Evolutionary conservation across 2,329 filamentous ascomycete genomes (phyloP).

Genomic region (Penicillium janthinellum): DNA sequence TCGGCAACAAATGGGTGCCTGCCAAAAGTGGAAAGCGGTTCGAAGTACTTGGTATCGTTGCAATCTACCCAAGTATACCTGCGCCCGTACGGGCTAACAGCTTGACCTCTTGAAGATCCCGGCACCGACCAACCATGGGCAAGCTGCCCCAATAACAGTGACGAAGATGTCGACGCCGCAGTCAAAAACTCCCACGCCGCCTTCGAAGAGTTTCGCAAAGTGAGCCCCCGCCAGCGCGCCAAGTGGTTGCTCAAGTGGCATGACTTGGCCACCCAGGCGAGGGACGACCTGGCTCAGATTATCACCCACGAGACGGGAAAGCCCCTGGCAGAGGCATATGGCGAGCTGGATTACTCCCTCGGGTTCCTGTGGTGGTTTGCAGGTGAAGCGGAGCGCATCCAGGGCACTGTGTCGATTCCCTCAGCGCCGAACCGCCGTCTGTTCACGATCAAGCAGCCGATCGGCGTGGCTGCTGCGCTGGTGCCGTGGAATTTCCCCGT

Average conservation of each 20-base stretch:
- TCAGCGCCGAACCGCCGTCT: conserved; percentile 64
- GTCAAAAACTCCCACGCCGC: conserved; percentile 62
- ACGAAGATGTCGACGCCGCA: conserved; percentile 63
- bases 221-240: conserved; percentile 62
- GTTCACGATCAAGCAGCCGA: conserved; percentile 73
- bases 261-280: conserved; percentile 62
- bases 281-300: conserved; percentile 64
- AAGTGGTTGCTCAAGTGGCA: conserved; percentile 68
- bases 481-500: conserved; percentile 75
- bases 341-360: conserved; percentile 59
- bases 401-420: conserved; percentile 62
- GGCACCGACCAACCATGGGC: conserved; percentile 56
- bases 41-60: conserved; percentile 48
- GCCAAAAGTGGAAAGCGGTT: conserved; percentile 54
- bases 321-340: conserved; percentile 56
- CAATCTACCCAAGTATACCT: background rate
- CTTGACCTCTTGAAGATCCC: conserved; percentile 44
- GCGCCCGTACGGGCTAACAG: background rate
- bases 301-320: conserved; percentile 65
- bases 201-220: conserved; percentile 62
- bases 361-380: conserved; percentile 61
- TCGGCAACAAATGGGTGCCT: conserved; percentile 52
- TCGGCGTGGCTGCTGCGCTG: conserved; percentile 68
- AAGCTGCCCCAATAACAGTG: conserved; percentile 52
- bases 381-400: conserved; percentile 63